Percentiles rank a stretch among this genome's conserved stretches.
These are phyloP conservation scores for Capsicum baccatum DNA, from an alignment of 257 asterid genomes.

Conservation along the genomic window DNA sequence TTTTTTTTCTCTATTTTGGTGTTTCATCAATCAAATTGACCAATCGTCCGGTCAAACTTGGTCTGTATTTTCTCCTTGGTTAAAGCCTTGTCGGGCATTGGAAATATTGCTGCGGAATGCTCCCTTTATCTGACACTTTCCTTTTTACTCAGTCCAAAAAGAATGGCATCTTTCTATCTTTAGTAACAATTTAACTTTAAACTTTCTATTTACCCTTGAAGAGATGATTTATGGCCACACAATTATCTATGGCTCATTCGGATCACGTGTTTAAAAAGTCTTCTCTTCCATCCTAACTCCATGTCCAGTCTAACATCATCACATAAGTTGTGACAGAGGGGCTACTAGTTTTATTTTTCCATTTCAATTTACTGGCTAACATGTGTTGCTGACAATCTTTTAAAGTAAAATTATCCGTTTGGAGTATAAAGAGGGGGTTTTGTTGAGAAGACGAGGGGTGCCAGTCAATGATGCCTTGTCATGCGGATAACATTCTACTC, in stretches of 20 bases:
- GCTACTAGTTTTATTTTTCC: background rate
- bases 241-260: background rate
- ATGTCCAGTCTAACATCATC: background rate
- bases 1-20: background rate
- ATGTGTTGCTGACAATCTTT: conserved; percentile 9
- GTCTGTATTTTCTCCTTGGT: background rate
- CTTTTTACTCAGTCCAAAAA: background rate
- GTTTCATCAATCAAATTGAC: background rate
- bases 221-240: background rate
- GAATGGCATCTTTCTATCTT: background rate
- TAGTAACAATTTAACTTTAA: background rate
- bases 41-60: background rate
- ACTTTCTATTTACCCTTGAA: background rate
- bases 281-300: background rate
- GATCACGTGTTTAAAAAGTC: background rate
- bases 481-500: background rate
- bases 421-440: conserved; percentile 21
- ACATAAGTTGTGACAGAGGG: background rate
- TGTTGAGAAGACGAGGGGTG: background rate
- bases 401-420: background rate
- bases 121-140: background rate
- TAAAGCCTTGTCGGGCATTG: background rate
- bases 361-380: background rate
- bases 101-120: background rate
- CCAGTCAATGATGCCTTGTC: conserved; percentile 13